Percentiles rank a stretch among this genome's conserved stretches.
phyloP scores from a whole-genome alignment of 1,284 basidiomycete genomes.

The Wolfiporia cocos region DNA sequence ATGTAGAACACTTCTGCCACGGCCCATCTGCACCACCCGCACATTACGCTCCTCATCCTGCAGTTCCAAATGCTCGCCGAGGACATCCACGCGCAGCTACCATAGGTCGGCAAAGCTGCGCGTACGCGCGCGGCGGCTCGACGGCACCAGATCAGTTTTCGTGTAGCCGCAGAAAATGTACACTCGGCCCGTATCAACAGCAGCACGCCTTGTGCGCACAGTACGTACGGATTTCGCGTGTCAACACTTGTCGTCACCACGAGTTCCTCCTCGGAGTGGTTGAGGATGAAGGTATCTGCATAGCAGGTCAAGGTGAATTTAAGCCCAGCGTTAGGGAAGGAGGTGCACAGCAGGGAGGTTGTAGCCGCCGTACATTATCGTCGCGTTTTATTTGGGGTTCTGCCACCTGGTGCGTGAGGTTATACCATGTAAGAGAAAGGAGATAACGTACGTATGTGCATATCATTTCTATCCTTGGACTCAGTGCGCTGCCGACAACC shows the following conservation, averaged over 20 bases:
- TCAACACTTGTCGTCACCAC: conserved; percentile 26
- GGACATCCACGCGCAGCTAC: conserved; percentile 32
- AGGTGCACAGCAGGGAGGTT: conserved; percentile 28
- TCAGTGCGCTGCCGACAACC: conserved; percentile 31
- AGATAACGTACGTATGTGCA: conserved; percentile 27
- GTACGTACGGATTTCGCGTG: conserved; percentile 29
- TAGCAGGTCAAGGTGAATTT: conserved; percentile 29
- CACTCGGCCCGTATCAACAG: conserved; percentile 28
- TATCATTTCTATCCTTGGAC: conserved; percentile 31
- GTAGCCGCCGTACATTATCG: conserved; percentile 35
- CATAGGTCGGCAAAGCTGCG: conserved; percentile 33
- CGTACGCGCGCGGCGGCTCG: conserved; percentile 22
- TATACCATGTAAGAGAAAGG: neutral
- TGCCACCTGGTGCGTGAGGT: conserved; percentile 8
- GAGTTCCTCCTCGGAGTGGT: conserved; percentile 14
- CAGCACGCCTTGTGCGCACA: conserved; percentile 25
- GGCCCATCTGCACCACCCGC: conserved; percentile 32
- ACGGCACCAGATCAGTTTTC: conserved; percentile 30
- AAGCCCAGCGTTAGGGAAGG: conserved; percentile 10
- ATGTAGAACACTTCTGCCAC: conserved; percentile 37
- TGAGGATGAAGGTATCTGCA: conserved; percentile 31
- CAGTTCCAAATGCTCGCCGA: conserved; percentile 28
- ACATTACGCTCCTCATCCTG: conserved; percentile 33
- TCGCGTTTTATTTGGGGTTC: conserved; percentile 31
- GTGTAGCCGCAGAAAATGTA: conserved; percentile 35